Evolutionary conservation across 257 asterid species (phyloP).

Genomic region (Fraxinus anomala): DNA sequence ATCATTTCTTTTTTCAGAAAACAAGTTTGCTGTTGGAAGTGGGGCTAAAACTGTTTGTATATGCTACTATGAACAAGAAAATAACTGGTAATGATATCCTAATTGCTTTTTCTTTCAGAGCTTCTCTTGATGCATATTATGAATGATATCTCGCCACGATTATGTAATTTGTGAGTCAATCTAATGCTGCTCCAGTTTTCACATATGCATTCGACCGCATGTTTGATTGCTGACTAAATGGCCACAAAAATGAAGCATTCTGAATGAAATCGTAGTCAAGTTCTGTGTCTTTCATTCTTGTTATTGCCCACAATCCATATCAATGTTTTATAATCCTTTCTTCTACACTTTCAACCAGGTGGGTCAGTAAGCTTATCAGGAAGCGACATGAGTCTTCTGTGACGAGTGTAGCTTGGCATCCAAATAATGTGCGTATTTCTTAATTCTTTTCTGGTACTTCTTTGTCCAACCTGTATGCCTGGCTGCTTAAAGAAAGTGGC

Average conservation of each 20-base stretch:
- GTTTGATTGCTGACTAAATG: background rate
- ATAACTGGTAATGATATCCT: slow-evolving; percentile 72
- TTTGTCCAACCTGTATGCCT: slow-evolving; percentile 19
- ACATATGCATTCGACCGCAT: background rate
- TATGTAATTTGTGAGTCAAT: slow-evolving; percentile 8
- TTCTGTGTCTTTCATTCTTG: background rate
- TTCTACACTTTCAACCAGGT: slow-evolving; percentile 56
- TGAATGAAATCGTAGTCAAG: background rate
- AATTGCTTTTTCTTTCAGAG: slow-evolving; percentile 18
- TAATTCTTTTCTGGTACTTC: slow-evolving; percentile 13
- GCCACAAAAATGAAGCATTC: background rate
- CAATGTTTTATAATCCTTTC: slow-evolving; percentile 21
- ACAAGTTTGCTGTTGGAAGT: slow-evolving; percentile 99
- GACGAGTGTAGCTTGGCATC: slow-evolving; percentile 97
- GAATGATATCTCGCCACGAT: background rate
- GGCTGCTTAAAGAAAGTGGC: background rate
- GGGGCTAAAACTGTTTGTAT: slow-evolving; percentile 99
- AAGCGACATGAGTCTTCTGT: slow-evolving; percentile 98
- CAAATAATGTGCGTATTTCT: slow-evolving; percentile 75
- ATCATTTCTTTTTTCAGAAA: slow-evolving; percentile 53
- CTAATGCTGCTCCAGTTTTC: slow-evolving; percentile 15
- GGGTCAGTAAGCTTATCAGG: slow-evolving; percentile 98
- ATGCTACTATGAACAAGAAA: slow-evolving; percentile 99
- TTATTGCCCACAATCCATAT: slow-evolving; percentile 9
- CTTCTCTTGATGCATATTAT: slow-evolving; percentile 10